Evolutionary conservation across 805 yeast genomes (phyloP).

Genomic region (Saccharomycopsis fibuligera): DNA sequence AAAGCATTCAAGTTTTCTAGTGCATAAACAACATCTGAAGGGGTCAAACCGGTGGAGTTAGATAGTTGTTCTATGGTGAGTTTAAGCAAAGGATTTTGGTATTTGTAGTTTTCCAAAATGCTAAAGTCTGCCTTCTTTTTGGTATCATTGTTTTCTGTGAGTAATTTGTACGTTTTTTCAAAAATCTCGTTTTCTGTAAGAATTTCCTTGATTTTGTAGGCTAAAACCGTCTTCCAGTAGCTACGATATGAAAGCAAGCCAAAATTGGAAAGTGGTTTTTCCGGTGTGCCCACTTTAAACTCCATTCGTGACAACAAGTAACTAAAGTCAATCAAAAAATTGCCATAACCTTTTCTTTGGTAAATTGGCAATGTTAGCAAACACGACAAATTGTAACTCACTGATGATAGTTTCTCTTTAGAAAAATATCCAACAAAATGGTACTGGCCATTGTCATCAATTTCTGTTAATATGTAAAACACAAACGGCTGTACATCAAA

Average conservation of each 20-base stretch:
- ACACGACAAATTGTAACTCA: conserved; percentile 83
- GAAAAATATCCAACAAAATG: conserved; percentile 94
- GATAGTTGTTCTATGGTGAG: conserved; percentile 58
- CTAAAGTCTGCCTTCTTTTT: conserved; percentile 8
- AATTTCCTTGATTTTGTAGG: conserved; percentile 37
- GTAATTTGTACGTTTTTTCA: conserved; percentile 8
- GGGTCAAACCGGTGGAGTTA: conserved; percentile 73
- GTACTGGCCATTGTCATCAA: conserved; percentile 41
- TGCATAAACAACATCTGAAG: conserved; percentile 82
- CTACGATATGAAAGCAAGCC: conserved; percentile 82
- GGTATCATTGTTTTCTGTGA: conserved; percentile 1
- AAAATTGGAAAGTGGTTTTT: conserved; percentile 83
- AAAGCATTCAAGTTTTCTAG: conserved; percentile 70
- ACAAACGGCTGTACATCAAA: conserved; percentile 94
- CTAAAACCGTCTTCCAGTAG: conserved; percentile 72
- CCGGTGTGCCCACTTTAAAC: conserved; percentile 84
- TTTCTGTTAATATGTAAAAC: conserved; percentile 78
- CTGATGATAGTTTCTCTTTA: conserved; percentile 68
- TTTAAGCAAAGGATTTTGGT: conserved; percentile 19
- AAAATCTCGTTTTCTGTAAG: conserved; percentile 7
- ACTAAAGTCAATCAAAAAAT: conserved; percentile 81
- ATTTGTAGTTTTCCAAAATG: conserved; percentile 6
- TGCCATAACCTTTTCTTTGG: conserved; percentile 87
- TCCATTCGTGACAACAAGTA: conserved; percentile 73
- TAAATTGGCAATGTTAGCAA: conserved; percentile 83